Evolutionary conservation across 2,329 filamentous ascomycete genomes (phyloP), one percentile per base, ranked within the genome.

Genomic region (Microcyclosporella mali): DNA sequence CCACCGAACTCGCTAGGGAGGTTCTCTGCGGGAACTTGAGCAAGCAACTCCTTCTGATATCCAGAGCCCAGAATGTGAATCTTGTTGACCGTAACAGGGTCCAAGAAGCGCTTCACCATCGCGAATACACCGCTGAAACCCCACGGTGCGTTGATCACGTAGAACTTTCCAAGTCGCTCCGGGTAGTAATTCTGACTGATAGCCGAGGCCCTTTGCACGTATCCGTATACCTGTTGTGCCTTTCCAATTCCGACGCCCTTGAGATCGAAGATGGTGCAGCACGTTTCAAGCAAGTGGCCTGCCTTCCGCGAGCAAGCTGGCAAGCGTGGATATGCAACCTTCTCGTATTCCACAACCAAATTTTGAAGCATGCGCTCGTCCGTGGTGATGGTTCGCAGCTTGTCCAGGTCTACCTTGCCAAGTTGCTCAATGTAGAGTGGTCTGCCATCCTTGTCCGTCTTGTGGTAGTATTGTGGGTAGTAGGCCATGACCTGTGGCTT

Each of bases 151-250:
- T 98, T 98, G 81, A 98, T 95, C 58, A 98, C 73, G 77, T 95
- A 98, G 64, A 98, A 77, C 70, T 88, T 89, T 61, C 92, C 92
- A 46, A 98, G 77, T 46, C 92, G 86, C 77, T 98, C 92, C 6
- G 92, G 92, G 72, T 98, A 98, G 80, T 97, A 94, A 78, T 97
- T 95, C 71, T 97, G 92, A 53, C 87, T 94, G 70, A 98, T 86
- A 65, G 73, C 82, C 27, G 88, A 92, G 34, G 88, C 88, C 64
- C 84, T 79, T 60, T 80, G 80, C 56, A 98, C 79, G 72, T 95
- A 97, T 41, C 80, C 77, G 73, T 94, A 95, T 45, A 95, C 90
- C 49, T 84, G 84, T 50, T 81, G 77, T 33, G 87, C 82, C 69
- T 85, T 92, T 64, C 75, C 77, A 57, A 97, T 71, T 46, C 87